Evolutionary conservation across 768 basidiomycete species (phyloP), one percentile per base, ranked within the genome.

Genomic region (Favolaschia claudopus): DNA sequence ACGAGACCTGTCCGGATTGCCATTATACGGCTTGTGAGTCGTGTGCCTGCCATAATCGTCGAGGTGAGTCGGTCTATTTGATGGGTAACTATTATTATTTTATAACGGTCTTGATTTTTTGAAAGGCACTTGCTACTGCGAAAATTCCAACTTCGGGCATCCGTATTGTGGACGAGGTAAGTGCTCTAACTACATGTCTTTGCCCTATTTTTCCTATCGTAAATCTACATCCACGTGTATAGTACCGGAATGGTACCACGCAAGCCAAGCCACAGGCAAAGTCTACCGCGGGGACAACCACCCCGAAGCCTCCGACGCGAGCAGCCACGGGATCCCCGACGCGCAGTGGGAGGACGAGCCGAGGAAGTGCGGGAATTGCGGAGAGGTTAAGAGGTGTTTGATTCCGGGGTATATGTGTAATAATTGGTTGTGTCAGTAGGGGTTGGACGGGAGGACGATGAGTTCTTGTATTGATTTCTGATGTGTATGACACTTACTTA

Each of bases 211-310:
- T 28, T 24, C 6, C 7, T n/a, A 28, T 9, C 27, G 13, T 8
- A 28, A 15, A 20, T 8, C 12, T 27, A 28, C 36, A 17, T 29
- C 3, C 15, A 15, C 10, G 22, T 22, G 28, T 56, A 39, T 46
- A 56, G 55, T 56, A 5, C 55, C 55, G 6, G 55, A 56, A 48
- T 56, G 55, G 55, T 56, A 56, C 24, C 55, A 56, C 31, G 47
- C 5, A 25, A 7, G 45, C 31, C 5, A 4, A 27, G 45, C 38
- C 1, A 56, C 46, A 17, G 45, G 55, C 15, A 25, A 40, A 17
- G 4, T 40, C 24, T 56, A 56, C 31, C 17, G 29, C 14, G 55
- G 55, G 17, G 55, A 56, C 31, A 56, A 48, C 20, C 55, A 56
- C 46, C 55, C 55, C 7, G 25, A 34, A 1, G 12, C 12, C 0